A percentile compares a stretch with the other conserved stretches of the same genome.
Conservation (phyloP, 1,284 basidiomycete genomes). For the Schizopora paradoxa region DNA sequence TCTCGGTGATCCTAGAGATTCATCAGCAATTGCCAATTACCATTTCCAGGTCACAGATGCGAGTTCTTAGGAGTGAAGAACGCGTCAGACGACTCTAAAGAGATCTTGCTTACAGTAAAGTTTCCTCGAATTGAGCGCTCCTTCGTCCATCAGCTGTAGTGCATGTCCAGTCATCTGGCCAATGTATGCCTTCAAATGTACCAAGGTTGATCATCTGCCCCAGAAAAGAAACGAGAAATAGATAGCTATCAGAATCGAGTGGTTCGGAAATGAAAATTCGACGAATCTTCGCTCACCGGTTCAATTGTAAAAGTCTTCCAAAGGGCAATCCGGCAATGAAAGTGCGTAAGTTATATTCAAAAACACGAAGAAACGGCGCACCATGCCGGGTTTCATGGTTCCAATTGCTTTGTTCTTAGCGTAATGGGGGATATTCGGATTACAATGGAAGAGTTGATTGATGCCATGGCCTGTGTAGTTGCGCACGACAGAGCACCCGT, state of each 20-base stretch:
- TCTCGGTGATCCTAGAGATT: constrained; percentile 76
- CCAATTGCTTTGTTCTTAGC: constrained; percentile 82
- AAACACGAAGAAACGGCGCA: constrained; percentile 28
- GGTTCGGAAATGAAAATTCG: constrained; percentile 25
- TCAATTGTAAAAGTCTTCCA: constrained; percentile 48
- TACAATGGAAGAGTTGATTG: constrained; percentile 75
- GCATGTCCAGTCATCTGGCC: constrained; percentile 93
- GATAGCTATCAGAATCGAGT: constrained; percentile 21
- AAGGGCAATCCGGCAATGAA: constrained; percentile 1
- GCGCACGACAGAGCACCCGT: constrained; percentile 80
- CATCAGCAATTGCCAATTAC: constrained; percentile 17
- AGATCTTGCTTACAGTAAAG: constrained; percentile 61
- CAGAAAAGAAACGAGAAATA: constrained; percentile 13
- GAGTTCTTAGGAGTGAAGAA: constrained; percentile 18
- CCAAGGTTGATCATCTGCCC: constrained; percentile 89
- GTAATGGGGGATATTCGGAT: constrained; percentile 80
- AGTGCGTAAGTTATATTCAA: not conserved
- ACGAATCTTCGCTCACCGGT: constrained; percentile 45
- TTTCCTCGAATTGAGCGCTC: constrained; percentile 96
- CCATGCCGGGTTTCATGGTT: constrained; percentile 83
- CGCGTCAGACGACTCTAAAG: constrained; percentile 3
- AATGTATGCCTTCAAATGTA: constrained; percentile 67
- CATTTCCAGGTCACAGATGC: not conserved
- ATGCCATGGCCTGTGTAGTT: constrained; percentile 91
- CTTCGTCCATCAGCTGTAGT: constrained; percentile 85